Base-by-base conservation (phyloP, 257 asterid species). In the Solanum sejunctum region DNA sequence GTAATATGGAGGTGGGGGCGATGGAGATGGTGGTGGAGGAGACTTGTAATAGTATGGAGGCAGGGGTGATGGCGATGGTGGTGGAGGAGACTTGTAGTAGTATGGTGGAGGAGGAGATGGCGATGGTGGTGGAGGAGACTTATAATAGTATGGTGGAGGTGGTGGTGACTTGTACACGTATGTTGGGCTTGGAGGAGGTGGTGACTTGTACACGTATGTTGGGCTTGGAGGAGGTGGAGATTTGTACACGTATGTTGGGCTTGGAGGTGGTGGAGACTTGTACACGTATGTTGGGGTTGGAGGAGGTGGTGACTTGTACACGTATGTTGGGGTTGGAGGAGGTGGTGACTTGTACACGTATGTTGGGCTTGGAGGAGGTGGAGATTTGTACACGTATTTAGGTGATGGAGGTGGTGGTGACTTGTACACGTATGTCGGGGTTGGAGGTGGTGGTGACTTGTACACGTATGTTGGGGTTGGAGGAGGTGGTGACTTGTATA, bases 401-500 rank as follows among this genome's bases (percentile, higher is more conserved):
- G 85, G 81, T 0, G 72, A 4, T 0, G 88, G 90, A 0, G 90
- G 92, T 0, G 90, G 90, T 0, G 89, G 90, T 0, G 91, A 86
- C 3, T 85, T 84, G 51, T 90, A 90, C 0, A 66, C 12, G 7
- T 90, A 90, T 0, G 63, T 45, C 0, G 92, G 85, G 0, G 91
- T 8, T 26, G 88, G 89, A 0, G 89, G 90, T 0, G 91, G 91
- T 4, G 91, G 91, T 0, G 93, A 90, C 12, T 87, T 86, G 43
- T 89, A 86, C 0, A 79, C 36, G 3, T 87, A 86, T 0, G 82
- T 20, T 0, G 90, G 86, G 3, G 89, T 0, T 0, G 89, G 91
- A 1, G 92, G 91, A 0, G 90, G 93, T 2, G 93, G 92, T 0
- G 92, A 88, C 11, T 88, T 88, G 20, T 89, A 85, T 0, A 88